Base-by-base conservation (phyloP, 805 yeast species). In the Wickerhamiella azyma region DNA sequence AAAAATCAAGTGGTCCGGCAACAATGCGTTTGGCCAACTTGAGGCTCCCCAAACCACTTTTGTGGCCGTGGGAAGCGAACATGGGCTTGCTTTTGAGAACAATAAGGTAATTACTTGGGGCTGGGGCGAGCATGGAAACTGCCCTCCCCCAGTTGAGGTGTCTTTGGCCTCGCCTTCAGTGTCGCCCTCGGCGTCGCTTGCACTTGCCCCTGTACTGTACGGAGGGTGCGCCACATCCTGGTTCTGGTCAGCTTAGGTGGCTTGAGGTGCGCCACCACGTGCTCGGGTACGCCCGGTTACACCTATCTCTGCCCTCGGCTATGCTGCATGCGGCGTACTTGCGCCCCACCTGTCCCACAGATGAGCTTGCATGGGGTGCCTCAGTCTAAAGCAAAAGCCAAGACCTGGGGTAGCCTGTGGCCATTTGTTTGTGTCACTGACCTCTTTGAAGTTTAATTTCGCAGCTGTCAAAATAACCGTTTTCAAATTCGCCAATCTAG, bases 91-190 rank as follows among this genome's bases (percentile, higher is more conserved):
- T 10, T 39, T 74, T 38, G 11, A 39, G 1, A 52, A 58, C 13
- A 53, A 61, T 35, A 42, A 7, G 9, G 79, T 86, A 0, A 65
- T 57, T 46, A 72, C 88, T 2, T 92, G 97, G 97, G 98, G 98
- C 0, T 89, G 98, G 98, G 96, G 96, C 11, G 97, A 92, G 57
- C 98, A 89, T 61, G 98, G 98, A 0, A 89, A 89, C 59, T 89
- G 97, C 63, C 59, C 59, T 2, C 94, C 95, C 1, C 52, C 53
- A 2, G 10, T 9, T 9, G 16, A 5, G 8, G 45, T 40, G 26
- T 18, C 18, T 2, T 50, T 48, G 3, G 37, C 9, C 6, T 21
- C 24, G 6, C 21, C 18, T 2, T 50, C 48, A 3, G 37, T 9
- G 24, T 21, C 24, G 6, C 24, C 24, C 7, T 21, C 24, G 7